Evolutionary conservation across 140 eudicot species (phyloP), one percentile per base, ranked within the genome.

Genomic region (Erigeron philadelphicus): DNA sequence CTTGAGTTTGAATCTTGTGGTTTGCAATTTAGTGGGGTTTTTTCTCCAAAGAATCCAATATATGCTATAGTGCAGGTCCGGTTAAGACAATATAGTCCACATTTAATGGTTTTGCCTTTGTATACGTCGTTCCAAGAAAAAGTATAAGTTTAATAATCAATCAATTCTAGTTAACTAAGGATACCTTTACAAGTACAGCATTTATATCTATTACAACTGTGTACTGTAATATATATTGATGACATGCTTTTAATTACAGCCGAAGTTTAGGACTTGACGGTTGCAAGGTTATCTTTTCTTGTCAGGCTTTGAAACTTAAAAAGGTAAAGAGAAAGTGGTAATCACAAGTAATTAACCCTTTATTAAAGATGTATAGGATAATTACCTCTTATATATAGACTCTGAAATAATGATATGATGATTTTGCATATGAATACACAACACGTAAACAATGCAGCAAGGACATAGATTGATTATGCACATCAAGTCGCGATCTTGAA

Each of bases 401-500:
- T 31, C 38, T 31, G 38, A 31, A 31, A 31, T 31, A 31, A 11
- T 1, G 8, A 16, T 44, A 21, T 44, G 54, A 42, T n/a, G n/a
- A n/a, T n/a, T n/a, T n/a, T n/a, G n/a, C n/a, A n/a, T 44, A 21
- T 44, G 54, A 42, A 64, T 21, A 18, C 46, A 54, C 46, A 54
- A 65, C 72, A 54, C 49, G 72, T 45, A 40, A 61, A 57, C 40
- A 11, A 12, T 44, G 13, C 43, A 45, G 13, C 43, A 45, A 66
- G 61, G 79, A 67, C 70, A 59, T 60, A 68, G 38, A 12, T 75
- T 67, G 60, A 17, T 68, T 53, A 67, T 67, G 64, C 38, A 18
- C 64, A 67, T 67, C 31, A 75, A 75, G 64, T 68, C n/a, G n/a
- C n/a, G n/a, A n/a, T n/a, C 75, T 49, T 47, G 40, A 75, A 64